Conservation (phyloP, 108 stramenopile genomes). For the Seminavis robusta region DNA sequence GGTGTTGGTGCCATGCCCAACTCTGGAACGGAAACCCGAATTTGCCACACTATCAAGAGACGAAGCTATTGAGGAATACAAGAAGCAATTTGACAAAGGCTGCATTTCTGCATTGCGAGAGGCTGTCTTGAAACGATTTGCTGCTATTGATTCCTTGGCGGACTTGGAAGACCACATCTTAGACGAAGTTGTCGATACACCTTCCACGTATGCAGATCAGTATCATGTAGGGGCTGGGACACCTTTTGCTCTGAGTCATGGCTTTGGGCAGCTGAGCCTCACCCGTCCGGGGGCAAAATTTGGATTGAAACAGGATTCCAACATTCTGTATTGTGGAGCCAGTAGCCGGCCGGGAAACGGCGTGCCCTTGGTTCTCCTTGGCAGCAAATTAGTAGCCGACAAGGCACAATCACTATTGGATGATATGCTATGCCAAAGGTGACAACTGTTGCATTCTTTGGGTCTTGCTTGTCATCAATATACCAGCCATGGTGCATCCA, state of each 20-base stretch:
- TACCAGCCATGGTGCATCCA: no score
- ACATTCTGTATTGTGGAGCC: constrained; percentile 83
- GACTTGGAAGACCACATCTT: constrained; percentile 44
- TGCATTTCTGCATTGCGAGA: constrained; percentile 29
- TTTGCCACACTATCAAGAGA: constrained; percentile 35
- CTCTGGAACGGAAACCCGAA: constrained; percentile 34
- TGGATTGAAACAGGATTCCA: no score
- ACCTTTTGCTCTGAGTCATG: constrained; percentile 80
- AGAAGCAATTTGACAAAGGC: constrained; percentile 59
- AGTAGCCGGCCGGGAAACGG: constrained; percentile 90
- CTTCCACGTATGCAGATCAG: constrained; percentile 66
- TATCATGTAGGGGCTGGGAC: constrained; percentile 75
- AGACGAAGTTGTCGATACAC: constrained; percentile 76
- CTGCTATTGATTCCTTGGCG: constrained; percentile 40
- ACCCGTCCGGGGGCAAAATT: constrained; percentile 50
- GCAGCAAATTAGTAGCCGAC: constrained; percentile 64
- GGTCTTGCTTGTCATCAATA: no score
- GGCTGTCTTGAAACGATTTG: constrained; percentile 53
- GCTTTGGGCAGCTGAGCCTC: constrained; percentile 69
- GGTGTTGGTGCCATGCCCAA: constrained; percentile 74
- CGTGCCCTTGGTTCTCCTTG: constrained; percentile 85
- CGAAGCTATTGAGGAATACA: constrained; percentile 52
- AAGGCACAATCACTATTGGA: no score
- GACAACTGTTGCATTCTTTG: no score
- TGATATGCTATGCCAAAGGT: no score